Percentiles rank a stretch among this genome's conserved stretches.
Evolutionary conservation across 2,329 filamentous ascomycete genomes (phyloP).

Genomic region (Calonectria leucothoes): DNA sequence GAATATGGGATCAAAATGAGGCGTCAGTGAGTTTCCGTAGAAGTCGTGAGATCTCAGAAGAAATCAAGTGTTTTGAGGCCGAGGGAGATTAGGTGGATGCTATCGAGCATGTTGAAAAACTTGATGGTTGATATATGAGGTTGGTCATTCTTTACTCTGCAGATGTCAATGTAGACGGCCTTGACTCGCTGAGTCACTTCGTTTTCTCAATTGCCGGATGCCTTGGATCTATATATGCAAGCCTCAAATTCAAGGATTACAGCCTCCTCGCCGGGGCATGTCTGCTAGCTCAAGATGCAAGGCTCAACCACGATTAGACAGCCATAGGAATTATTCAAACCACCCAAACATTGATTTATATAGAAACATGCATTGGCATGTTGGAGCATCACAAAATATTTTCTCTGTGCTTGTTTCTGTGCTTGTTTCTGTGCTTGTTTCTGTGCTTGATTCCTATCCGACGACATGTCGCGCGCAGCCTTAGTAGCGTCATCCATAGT

Average conservation of each 20-base stretch:
- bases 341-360: not conserved
- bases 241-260: not conserved
- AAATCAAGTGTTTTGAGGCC: too few relatives aligned
- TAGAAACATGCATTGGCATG: not conserved
- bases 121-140: too few relatives aligned
- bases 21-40: too few relatives aligned
- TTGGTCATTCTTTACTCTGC: not conserved
- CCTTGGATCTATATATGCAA: not conserved
- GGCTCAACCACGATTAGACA: not conserved
- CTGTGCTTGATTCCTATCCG: not conserved
- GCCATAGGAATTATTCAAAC: not conserved
- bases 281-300: not conserved
- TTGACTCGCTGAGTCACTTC: not conserved
- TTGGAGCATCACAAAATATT: not conserved
- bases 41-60: too few relatives aligned
- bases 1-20: too few relatives aligned
- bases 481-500: too few relatives aligned
- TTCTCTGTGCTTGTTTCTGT: too few relatives aligned
- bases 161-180: not conserved
- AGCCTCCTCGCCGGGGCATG: slow-evolving; percentile 28
- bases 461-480: not conserved
- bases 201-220: not conserved
- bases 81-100: too few relatives aligned
- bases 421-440: not conserved
- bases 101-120: too few relatives aligned